Percentiles rank a stretch among this genome's conserved stretches.
Conservation (phyloP, 441 rosid species). For the Gossypium aridum region DNA sequence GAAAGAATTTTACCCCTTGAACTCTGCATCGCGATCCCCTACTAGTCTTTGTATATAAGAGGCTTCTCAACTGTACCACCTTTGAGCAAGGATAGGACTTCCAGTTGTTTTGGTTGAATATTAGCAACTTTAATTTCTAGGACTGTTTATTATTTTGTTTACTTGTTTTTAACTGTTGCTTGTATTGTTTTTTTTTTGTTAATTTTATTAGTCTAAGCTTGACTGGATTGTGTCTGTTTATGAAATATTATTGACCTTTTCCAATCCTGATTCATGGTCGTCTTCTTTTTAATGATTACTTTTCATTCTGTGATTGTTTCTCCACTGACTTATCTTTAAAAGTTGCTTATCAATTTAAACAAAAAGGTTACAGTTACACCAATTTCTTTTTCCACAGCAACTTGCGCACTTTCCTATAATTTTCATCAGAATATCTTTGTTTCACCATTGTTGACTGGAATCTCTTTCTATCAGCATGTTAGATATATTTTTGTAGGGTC, state of each 20-base stretch:
- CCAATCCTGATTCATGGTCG: not conserved
- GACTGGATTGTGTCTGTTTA: not conserved
- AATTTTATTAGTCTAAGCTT: not conserved
- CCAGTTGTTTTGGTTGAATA: not conserved
- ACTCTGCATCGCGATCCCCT: not conserved
- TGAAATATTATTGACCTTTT: not conserved
- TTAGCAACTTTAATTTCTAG: not conserved
- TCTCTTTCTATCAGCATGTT: not conserved
- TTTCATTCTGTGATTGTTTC: not conserved
- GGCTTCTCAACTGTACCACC: not conserved
- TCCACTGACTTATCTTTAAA: not conserved
- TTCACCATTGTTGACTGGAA: not conserved
- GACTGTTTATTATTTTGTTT: not conserved
- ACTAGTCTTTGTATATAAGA: not conserved
- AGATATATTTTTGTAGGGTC: not conserved
- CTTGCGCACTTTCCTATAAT: not conserved
- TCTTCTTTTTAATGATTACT: not conserved
- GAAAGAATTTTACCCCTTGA: not conserved
- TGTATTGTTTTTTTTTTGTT: not conserved
- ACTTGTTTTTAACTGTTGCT: not conserved
- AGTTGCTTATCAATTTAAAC: not conserved
- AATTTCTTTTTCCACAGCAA: not conserved
- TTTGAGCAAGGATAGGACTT: not conserved
- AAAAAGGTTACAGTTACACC: not conserved
- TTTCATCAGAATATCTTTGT: not conserved